Evolutionary conservation across 192 early-diverging fungal species (phyloP), one percentile per base, ranked within the genome.

Genomic region (Entomortierella beljakovae): DNA sequence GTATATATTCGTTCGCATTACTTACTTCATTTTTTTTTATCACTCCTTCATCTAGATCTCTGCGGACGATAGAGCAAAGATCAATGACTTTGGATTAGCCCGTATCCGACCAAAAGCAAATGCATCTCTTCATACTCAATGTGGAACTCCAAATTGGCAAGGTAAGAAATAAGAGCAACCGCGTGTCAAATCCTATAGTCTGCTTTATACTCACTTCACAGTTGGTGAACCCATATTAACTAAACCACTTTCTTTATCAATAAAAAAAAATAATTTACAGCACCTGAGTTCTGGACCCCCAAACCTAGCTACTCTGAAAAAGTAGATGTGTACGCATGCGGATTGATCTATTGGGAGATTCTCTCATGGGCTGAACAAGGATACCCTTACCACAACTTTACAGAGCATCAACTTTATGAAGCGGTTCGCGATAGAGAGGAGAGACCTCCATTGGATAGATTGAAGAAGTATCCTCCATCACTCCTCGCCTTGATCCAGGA

Each of bases 61-160:
- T 8, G 52, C 82, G 13, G 85, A 92, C 63, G 84, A 90, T 63
- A 80, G 92, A 6, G 92, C 92, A 22, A 93, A 93, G 72, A 91
- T 93, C 29, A 93, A 93, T 69, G 92, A 93, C 71, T 93, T 93
- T 88, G 92, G 92, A 11, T 63, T 93, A 61, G 92, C 92, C 2
- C 90, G 92, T n/a, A 93, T 93, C 49, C 84, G 92, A 10, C 91
- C 90, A 55, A 86, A 81, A 37, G 89, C 90, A 48, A 90, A 88
- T 51, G 86, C 90, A 13, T 87, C 87, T 32, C 84, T 92, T 61
- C 92, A 93, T 33, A 93, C 92, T 1, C 90, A 91, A 31, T 93
- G 92, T 60, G 92, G 92, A 20, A 93, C 92, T 26, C 92, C 92
- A 56, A 93, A 93, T 63, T 93, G 92, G 91, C 91, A 92, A 81